A percentile compares a stretch with the other conserved stretches of the same genome.
Evolutionary conservation across 768 basidiomycete genomes (phyloP).

Genomic region (Serpula lacrymans): DNA sequence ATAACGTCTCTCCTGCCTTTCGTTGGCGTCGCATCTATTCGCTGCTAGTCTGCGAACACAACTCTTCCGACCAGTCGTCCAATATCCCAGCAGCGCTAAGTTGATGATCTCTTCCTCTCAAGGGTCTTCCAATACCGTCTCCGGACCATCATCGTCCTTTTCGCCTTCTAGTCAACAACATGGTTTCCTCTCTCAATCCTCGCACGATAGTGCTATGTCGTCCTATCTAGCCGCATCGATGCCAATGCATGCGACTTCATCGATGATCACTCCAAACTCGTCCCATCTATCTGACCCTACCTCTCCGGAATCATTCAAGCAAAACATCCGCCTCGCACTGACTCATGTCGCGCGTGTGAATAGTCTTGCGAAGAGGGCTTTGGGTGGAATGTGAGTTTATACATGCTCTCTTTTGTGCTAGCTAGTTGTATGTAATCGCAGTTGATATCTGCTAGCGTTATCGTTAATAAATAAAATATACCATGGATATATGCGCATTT

Average conservation of each 20-base stretch:
- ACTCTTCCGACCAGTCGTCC: neutral
- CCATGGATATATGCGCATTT: too few relatives aligned
- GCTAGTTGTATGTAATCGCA: slow-evolving; percentile 2
- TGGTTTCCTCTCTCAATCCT: slow-evolving; percentile 6
- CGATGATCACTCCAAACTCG: slow-evolving; percentile 7
- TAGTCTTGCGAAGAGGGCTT: slow-evolving; percentile 42
- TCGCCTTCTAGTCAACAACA: slow-evolving; percentile 10
- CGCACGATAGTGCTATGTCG: slow-evolving; percentile 14
- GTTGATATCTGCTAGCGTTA: neutral
- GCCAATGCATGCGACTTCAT: too few relatives aligned
- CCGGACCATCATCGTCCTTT: slow-evolving; percentile 12
- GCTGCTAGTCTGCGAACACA: neutral
- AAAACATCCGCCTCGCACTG: slow-evolving; percentile 46
- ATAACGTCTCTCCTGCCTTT: neutral
- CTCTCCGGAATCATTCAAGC: slow-evolving; percentile 60
- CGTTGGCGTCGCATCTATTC: neutral
- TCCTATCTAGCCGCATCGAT: slow-evolving; percentile 13
- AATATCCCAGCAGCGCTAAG: too few relatives aligned
- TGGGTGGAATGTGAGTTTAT: slow-evolving; percentile 54
- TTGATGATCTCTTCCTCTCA: too few relatives aligned
- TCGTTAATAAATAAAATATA: neutral
- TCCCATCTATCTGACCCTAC: slow-evolving; percentile 46
- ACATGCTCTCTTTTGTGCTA: too few relatives aligned
- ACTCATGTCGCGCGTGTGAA: slow-evolving; percentile 50
- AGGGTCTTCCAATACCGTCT: slow-evolving; percentile 11